Evolutionary conservation across 108 stramenopile species (phyloP).

Genomic region (Nitzschia inconspicua): DNA sequence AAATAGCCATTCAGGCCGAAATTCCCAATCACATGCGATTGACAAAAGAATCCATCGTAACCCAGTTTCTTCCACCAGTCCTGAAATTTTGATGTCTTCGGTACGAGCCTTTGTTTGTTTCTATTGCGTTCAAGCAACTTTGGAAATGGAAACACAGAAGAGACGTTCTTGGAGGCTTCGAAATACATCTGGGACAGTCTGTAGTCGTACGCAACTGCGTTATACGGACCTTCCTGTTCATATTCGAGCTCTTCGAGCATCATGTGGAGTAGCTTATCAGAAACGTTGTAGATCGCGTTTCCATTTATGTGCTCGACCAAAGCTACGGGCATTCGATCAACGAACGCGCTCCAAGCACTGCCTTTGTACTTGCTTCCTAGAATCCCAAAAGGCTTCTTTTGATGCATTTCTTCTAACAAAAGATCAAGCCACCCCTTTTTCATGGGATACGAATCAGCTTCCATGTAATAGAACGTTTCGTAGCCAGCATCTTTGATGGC

Average conservation of each 20-base stretch:
- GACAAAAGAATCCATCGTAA: no score
- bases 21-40: no score
- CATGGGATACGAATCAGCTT: conserved; percentile 64
- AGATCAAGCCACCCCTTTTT: conserved; percentile 65
- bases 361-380: conserved; percentile 62
- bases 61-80: no score
- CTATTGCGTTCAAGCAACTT: no score
- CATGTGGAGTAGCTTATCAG: conserved; percentile 53
- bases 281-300: conserved; percentile 71
- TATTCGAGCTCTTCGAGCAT: conserved; percentile 62
- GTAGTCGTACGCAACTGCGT: conserved; percentile 70
- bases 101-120: no score
- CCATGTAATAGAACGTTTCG: conserved; percentile 69
- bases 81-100: no score
- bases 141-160: no score
- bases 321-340: conserved; percentile 56
- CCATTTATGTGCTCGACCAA: conserved; percentile 69
- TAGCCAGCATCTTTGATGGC: conserved; percentile 68
- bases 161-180: no score
- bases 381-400: conserved; percentile 55
- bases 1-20: no score
- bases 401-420: no score
- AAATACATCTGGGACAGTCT: conserved; percentile 71
- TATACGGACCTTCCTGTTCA: conserved; percentile 61
- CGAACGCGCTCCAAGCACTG: conserved; percentile 67